phyloP scores from a whole-genome alignment of 345 rosid species.

The Noccaea caerulescens region DNA sequence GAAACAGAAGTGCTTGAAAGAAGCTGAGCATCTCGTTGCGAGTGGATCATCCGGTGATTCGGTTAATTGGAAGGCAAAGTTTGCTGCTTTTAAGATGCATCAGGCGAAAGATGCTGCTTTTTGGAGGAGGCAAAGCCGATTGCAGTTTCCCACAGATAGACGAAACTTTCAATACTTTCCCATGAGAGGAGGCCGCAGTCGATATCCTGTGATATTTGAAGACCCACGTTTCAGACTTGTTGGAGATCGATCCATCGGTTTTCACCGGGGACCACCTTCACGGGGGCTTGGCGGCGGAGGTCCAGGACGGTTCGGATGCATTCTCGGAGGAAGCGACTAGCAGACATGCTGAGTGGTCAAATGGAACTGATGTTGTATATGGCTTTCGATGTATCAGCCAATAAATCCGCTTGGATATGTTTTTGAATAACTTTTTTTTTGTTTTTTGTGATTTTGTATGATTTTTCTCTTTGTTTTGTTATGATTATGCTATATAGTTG shows the following conservation, averaged over 20 bases:
- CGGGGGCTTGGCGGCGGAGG: constrained; percentile 14
- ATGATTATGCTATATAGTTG: constrained; percentile 6
- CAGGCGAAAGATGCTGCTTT: constrained; percentile 1
- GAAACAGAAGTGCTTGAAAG: constrained; percentile 59
- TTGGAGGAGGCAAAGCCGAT: constrained; percentile 48
- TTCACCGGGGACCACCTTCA: constrained; percentile 33
- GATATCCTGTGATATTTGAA: constrained; percentile 5
- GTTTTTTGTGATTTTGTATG: too few species aligned
- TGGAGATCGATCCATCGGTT: constrained; percentile 44
- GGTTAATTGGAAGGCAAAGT: constrained; percentile 56
- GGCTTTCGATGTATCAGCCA: constrained; percentile 9
- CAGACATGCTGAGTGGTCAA: constrained; percentile 10
- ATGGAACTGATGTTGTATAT: constrained; percentile 12
- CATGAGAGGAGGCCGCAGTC: not conserved
- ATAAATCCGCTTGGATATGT: constrained; percentile 7
- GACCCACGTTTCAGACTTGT: constrained; percentile 41
- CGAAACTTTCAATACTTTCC: not conserved
- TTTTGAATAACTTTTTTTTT: too few species aligned
- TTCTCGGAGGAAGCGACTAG: constrained; percentile 45
- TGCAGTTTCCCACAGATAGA: not conserved
- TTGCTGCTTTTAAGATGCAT: constrained; percentile 43
- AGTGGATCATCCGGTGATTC: not conserved
- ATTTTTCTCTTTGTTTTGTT: not conserved
- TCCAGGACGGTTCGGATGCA: constrained; percentile 31
- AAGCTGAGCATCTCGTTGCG: constrained; percentile 38